Conservation (phyloP, 192 early-diverging fungal genomes). For the Mortierella alpina region DNA sequence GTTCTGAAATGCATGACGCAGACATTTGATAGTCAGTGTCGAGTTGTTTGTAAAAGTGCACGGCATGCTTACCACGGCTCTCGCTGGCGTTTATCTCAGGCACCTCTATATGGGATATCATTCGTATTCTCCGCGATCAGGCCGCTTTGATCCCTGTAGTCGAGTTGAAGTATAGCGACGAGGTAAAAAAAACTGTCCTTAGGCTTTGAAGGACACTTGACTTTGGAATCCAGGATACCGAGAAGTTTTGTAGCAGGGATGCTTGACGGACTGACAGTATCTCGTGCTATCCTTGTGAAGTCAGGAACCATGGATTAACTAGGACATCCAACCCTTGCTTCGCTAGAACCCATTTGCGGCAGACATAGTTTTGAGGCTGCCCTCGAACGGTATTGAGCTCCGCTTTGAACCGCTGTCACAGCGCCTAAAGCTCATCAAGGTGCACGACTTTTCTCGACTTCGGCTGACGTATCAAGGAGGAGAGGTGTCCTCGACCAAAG, state of each 20-base stretch:
- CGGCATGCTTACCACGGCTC: neutral
- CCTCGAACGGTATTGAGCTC: slow-evolving; percentile 65
- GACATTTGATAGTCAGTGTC: neutral
- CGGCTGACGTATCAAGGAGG: slow-evolving; percentile 64
- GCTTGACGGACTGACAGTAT: no score
- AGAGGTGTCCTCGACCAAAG: slow-evolving; percentile 72
- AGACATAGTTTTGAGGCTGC: slow-evolving; percentile 54
- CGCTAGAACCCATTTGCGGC: slow-evolving; percentile 56
- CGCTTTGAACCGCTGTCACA: slow-evolving; percentile 68
- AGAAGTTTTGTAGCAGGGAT: no score
- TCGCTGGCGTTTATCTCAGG: slow-evolving; percentile 45
- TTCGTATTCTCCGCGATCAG: slow-evolving; percentile 63
- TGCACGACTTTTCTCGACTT: slow-evolving; percentile 68
- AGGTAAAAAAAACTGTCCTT: slow-evolving; percentile 54
- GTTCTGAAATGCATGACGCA: neutral
- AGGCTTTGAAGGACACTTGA: no score
- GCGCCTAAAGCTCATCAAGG: slow-evolving; percentile 71
- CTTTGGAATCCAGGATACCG: neutral
- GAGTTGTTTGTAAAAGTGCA: neutral
- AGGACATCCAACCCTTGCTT: neutral
- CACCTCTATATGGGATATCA: slow-evolving; percentile 69
- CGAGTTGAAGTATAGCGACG: slow-evolving; percentile 71
- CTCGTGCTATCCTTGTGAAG: no score
- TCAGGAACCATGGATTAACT: no score
- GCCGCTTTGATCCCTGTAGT: slow-evolving; percentile 65